Evolutionary conservation across 768 basidiomycete genomes (phyloP), one percentile per base, ranked within the genome.

Genomic region (Chlorophyllum brunneum): DNA sequence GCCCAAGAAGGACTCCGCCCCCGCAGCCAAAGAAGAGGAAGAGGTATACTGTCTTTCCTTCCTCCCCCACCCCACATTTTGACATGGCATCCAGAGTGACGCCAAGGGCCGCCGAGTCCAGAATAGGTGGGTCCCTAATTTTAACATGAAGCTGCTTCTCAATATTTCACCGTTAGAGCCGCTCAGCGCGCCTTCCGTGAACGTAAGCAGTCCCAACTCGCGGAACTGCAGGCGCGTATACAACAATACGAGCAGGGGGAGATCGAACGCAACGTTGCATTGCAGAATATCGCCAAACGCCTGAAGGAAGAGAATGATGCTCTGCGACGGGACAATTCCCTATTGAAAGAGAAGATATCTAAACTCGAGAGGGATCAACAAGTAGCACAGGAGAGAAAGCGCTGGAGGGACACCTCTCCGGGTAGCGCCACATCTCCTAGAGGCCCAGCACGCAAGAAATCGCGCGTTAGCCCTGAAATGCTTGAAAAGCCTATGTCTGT

Each of bases 131-230:
- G 66, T 58, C 7, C 29, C 39, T 31, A 18, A 48, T 42, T 34
- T 30, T 50, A 13, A 18, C 34, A 37, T 20, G 45, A 13, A 40
- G 41, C 10, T 20, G 4, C 47, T 38, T 51, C 38, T 57, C 43
- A 58, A 8, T 48, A 23, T 36, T 13, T 16, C 31, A 44, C 49
- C 51, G 23, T 13, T 59, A 92, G 92, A 63, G 88, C 87, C 26
- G 91, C 91, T 10, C 92, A 94, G 64, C 85, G 92, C 31, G 91
- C 92, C 10, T 93, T 94, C 68, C 80, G 92, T 42, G 92, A 93
- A 63, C 81, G 92, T 54, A 93, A 90, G 68, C 90, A 93, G 64
- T 83, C 86, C 3, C 91, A 92, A 61, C 84, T 94, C 30, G 83
- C 88, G 7, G 91, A 92, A 56, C 78, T 94, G 30, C 91, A 94